Evolutionary conservation across 768 basidiomycete genomes (phyloP).

Genomic region (Cystofilobasidium bisporidii): DNA sequence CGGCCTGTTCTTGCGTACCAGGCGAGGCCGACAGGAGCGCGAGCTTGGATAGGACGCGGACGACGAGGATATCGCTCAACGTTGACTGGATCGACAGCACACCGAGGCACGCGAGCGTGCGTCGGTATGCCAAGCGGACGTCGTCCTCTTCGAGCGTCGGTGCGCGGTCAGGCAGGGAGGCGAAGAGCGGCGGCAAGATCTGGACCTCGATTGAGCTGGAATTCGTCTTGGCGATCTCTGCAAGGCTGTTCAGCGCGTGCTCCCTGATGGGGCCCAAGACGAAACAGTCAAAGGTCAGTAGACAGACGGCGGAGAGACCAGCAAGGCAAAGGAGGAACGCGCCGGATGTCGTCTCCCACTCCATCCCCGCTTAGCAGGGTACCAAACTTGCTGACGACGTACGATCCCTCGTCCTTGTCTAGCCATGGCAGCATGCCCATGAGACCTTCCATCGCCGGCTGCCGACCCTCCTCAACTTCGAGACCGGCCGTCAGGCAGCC

Average conservation of each 20-base stretch:
- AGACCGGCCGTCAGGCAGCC: slow-evolving; percentile 34
- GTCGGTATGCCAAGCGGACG: slow-evolving; percentile 59
- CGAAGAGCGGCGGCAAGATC: slow-evolving; percentile 72
- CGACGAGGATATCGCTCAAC: slow-evolving; percentile 75
- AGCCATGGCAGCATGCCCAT: neutral
- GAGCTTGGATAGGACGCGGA: slow-evolving; percentile 66
- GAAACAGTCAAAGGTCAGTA: neutral
- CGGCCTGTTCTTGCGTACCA: slow-evolving; percentile 50
- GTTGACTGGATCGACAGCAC: slow-evolving; percentile 61
- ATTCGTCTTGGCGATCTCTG: slow-evolving; percentile 51
- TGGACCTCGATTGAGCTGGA: slow-evolving; percentile 60
- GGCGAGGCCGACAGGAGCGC: slow-evolving; percentile 43
- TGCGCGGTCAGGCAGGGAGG: slow-evolving; percentile 58
- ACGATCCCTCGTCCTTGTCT: neutral
- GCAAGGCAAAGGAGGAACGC: neutral
- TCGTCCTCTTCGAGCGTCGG: slow-evolving; percentile 49
- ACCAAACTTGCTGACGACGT: neutral
- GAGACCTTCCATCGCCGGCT: neutral
- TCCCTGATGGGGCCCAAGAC: slow-evolving; percentile 38
- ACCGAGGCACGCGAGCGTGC: slow-evolving; percentile 57
- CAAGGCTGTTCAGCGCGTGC: slow-evolving; percentile 58
- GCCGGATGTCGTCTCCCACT: neutral
- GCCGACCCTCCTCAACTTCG: slow-evolving; percentile 16
- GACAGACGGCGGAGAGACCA: neutral
- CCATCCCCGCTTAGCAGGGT: neutral